Percentiles rank a stretch among this genome's conserved stretches.
Conservation (phyloP, 768 basidiomycete genomes). For the Lentinula boryana region DNA sequence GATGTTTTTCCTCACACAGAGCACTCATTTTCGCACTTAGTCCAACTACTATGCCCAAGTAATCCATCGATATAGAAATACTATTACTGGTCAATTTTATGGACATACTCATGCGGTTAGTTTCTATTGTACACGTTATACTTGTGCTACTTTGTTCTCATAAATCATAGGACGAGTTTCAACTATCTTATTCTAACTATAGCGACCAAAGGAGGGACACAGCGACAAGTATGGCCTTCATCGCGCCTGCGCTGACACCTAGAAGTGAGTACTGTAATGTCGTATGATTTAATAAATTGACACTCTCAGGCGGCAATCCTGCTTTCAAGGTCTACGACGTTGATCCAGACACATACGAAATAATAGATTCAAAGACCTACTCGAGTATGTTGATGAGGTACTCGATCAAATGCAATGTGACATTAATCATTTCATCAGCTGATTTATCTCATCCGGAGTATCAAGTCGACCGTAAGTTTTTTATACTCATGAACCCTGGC, state of each 20-base stretch:
- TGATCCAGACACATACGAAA: slow-evolving; percentile 60
- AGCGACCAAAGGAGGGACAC: slow-evolving; percentile 34
- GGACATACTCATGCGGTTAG: slow-evolving; percentile 23
- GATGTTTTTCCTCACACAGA: not conserved
- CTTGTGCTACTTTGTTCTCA: not conserved
- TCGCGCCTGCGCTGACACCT: slow-evolving; percentile 55
- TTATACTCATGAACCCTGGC: not conserved
- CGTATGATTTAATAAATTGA: no score
- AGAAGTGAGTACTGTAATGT: slow-evolving; percentile 30
- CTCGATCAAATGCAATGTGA: not conserved
- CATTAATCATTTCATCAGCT: slow-evolving; percentile 19
- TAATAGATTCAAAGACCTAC: slow-evolving; percentile 53
- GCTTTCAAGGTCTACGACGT: slow-evolving; percentile 58
- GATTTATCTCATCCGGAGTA: slow-evolving; percentile 36
- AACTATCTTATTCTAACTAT: slow-evolving; percentile 54
- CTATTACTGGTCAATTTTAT: slow-evolving; percentile 32
- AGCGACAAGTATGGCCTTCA: slow-evolving; percentile 40
- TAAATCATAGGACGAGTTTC: slow-evolving; percentile 44
- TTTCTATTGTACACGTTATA: not conserved
- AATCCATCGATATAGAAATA: slow-evolving; percentile 29
- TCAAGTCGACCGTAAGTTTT: slow-evolving; percentile 37
- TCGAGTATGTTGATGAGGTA: slow-evolving; percentile 27
- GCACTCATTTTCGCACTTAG: slow-evolving; percentile 19
- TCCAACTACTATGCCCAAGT: slow-evolving; percentile 39
- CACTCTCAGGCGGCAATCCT: slow-evolving; percentile 40